A percentile compares a stretch with the other conserved stretches of the same genome.
Conservation (phyloP, 257 asterid genomes). For the Solanum ahanhuiri region DNA sequence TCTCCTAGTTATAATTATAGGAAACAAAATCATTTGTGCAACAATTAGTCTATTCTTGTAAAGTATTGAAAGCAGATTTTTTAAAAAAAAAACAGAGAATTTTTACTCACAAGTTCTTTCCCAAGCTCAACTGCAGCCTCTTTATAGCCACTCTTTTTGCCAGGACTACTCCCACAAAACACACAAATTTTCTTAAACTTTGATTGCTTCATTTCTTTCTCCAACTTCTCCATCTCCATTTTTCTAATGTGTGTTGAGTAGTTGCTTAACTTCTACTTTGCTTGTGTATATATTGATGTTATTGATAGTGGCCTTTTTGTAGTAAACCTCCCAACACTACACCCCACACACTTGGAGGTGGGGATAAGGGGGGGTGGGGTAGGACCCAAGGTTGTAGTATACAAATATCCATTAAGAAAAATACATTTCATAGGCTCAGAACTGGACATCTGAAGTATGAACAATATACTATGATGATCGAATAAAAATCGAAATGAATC, state of each 20-base stretch:
- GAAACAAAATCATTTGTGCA: not conserved
- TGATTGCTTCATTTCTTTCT: constrained; percentile 12
- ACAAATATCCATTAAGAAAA: constrained; percentile 1
- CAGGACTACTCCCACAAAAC: constrained; percentile 32
- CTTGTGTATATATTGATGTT: not conserved
- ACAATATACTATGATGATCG: not conserved
- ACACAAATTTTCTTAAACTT: constrained; percentile 32
- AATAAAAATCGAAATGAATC: not conserved
- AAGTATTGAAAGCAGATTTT: not conserved
- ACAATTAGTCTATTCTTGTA: not conserved
- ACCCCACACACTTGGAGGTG: constrained; percentile 2
- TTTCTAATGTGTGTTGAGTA: not conserved
- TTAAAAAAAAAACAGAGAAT: too few relatives aligned
- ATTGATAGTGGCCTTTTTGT: constrained; percentile 1
- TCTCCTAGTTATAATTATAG: not conserved
- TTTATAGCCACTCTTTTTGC: constrained; percentile 24
- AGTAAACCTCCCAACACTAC: not conserved
- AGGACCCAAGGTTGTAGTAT: not conserved
- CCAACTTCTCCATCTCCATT: constrained; percentile 10
- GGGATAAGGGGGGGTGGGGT: not conserved
- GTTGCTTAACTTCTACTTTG: not conserved
- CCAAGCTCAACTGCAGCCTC: constrained; percentile 34
- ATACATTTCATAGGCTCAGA: not conserved
- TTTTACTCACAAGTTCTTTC: constrained; percentile 17
- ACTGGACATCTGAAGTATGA: not conserved